These are phyloP conservation scores for Fistulifera solaris DNA, from an alignment of 108 stramenopile genomes.

Conservation along the genomic window DNA sequence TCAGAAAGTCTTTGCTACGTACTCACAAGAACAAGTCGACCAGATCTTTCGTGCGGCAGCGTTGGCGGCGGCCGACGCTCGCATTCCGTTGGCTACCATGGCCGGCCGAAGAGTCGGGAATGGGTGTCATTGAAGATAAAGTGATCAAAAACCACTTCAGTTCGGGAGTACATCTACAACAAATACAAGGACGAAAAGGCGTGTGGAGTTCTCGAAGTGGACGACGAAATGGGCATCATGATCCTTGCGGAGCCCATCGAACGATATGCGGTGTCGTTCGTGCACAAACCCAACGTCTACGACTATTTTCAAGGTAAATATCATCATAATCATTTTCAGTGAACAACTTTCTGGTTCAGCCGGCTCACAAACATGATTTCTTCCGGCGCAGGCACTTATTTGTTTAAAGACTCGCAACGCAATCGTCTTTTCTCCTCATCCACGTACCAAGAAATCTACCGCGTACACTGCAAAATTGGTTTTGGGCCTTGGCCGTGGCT, in stretches of 20 bases:
- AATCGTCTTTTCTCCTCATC: slow-evolving; percentile 20
- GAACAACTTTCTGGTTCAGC: too few relatives aligned
- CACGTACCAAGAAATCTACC: slow-evolving; percentile 15
- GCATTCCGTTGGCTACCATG: slow-evolving; percentile 20
- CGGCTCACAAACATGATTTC: too few relatives aligned
- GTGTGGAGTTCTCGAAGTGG: slow-evolving; percentile 22
- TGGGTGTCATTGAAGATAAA: slow-evolving; percentile 35
- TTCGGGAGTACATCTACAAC: slow-evolving; percentile 21
- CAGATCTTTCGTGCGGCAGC: slow-evolving; percentile 20
- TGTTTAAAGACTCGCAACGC: not conserved
- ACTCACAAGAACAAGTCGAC: slow-evolving; percentile 25
- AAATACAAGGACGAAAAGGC: slow-evolving; percentile 29
- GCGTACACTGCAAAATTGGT: slow-evolving; percentile 13
- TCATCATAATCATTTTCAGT: not conserved
- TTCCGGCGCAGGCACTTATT: not conserved
- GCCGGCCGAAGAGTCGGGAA: slow-evolving; percentile 23
- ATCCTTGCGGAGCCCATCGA: slow-evolving; percentile 14
- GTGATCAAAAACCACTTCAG: slow-evolving; percentile 29
- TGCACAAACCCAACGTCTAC: slow-evolving; percentile 37
- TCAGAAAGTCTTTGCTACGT: slow-evolving; percentile 15
- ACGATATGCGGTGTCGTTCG: slow-evolving; percentile 12
- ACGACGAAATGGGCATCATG: slow-evolving; percentile 16
- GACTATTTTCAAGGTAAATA: slow-evolving; percentile 17
- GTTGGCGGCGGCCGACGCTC: slow-evolving; percentile 12
- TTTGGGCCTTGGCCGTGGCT: slow-evolving; percentile 7